Evolutionary conservation across 2,329 filamentous ascomycete species (phyloP), one percentile per base, ranked within the genome.

Genomic region (Chrysoporthe austroafricana): DNA sequence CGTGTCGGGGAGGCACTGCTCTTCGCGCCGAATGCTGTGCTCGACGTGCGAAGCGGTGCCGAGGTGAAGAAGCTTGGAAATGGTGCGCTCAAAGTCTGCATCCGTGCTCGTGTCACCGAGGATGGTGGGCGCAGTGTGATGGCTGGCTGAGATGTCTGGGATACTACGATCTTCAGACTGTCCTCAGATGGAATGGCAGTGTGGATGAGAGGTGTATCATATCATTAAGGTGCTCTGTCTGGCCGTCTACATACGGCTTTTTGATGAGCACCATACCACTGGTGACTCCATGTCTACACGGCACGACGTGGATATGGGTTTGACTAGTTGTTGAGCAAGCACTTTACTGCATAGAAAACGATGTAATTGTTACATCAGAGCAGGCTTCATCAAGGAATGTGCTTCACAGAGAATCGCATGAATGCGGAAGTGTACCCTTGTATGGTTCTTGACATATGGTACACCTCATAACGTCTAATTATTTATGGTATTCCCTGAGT

Each of bases 111-210:
- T 0, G 74, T 83, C 11, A 85, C 82, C 0, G 71, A 72, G 7
- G 83, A 84, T 69, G 82, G 83, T 0, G 83, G 83, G 0, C 71
- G 71, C 42, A 83, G 81, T 5, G 77, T 85, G 59, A 81, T 84
- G 79, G 82, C 83, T 16, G 61, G 16, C 3, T 77, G 43, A 69
- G 14, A 13, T 14, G 50, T 5, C 21, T 14, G 14, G 50, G 50
- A 21, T n/a, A 6, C 36, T 39, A 7, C 2, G 36, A 6, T 2
- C 36, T 39, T 39, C 6, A 39, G 36, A 39, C 36, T 1, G 36
- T 48, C 6, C n/a, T 21, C 46, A 48, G 46, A 6, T 48, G 44
- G 18, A n/a, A 7, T n/a, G 44, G 44, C 44, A n/a, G 18, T 48
- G 2, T 18, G 44, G 6, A 8, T 18, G 8, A n/a, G 6, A 8